Conservation (phyloP, 2,329 filamentous ascomycete genomes). For the Podosphaera fusca region DNA sequence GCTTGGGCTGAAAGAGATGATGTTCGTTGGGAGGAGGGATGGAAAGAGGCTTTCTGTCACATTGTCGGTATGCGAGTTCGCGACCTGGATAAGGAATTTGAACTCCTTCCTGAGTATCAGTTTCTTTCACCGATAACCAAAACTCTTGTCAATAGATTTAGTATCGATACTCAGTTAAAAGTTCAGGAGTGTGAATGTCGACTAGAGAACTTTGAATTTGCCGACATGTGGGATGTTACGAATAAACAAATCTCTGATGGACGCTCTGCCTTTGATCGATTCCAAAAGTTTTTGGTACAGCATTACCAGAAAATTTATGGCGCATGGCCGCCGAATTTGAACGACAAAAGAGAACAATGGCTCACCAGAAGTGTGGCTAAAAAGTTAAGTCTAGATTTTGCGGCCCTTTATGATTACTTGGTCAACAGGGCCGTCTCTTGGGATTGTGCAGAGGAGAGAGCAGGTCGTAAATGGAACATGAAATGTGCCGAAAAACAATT, state of each 20-base stretch:
- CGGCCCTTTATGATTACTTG: slow-evolving; percentile 45
- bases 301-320: slow-evolving; percentile 35
- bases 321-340: slow-evolving; percentile 32
- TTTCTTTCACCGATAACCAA: slow-evolving; percentile 36
- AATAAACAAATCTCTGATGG: not conserved
- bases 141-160: slow-evolving; percentile 36
- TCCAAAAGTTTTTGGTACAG: slow-evolving; percentile 34
- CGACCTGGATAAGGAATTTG: slow-evolving; percentile 18
- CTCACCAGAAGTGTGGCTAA: slow-evolving; percentile 33
- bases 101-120: slow-evolving; percentile 30
- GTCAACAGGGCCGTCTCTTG: slow-evolving; percentile 44
- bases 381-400: slow-evolving; percentile 40
- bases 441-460: slow-evolving; percentile 37
- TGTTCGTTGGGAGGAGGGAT: slow-evolving; percentile 40
- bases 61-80: slow-evolving; percentile 34
- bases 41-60: slow-evolving; percentile 43
- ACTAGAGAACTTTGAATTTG: slow-evolving; percentile 34
- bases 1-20: slow-evolving; percentile 40
- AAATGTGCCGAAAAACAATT: slow-evolving; percentile 19
- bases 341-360: slow-evolving; percentile 28
- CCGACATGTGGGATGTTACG: slow-evolving; percentile 32
- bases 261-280: slow-evolving; percentile 29
- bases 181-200: slow-evolving; percentile 38
- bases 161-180: slow-evolving; percentile 35
- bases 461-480: slow-evolving; percentile 42